These are phyloP conservation scores for Xylaria sp. DNA, from an alignment of 2,329 filamentous ascomycete species.

Conservation along the genomic window DNA sequence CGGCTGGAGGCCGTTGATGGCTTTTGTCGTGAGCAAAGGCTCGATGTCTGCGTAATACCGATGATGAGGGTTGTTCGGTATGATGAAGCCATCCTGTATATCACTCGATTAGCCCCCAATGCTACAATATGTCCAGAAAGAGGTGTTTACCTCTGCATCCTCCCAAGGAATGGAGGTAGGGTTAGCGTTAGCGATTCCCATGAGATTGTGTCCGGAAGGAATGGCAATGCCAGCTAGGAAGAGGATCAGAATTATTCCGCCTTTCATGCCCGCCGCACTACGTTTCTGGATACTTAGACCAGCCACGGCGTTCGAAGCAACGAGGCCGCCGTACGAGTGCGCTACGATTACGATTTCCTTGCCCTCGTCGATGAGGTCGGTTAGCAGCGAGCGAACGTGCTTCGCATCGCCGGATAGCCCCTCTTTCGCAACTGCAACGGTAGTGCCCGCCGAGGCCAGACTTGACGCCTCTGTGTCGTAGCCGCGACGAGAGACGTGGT, in stretches of 20 bases:
- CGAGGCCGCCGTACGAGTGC: conserved; percentile 36
- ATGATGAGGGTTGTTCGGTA: conserved; percentile 12
- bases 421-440: conserved; percentile 1
- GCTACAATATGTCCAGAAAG: background rate
- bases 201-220: conserved; percentile 6
- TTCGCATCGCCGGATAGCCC: conserved; percentile 23
- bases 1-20: conserved; percentile 10
- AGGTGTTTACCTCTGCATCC: background rate
- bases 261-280: conserved; percentile 27
- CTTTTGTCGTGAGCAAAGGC: conserved; percentile 21
- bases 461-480: conserved; percentile 16
- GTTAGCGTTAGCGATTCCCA: background rate
- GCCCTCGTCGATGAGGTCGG: conserved; percentile 12
- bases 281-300: conserved; percentile 35
- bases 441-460: conserved; percentile 20
- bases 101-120: background rate
- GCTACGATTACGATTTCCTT: conserved; percentile 32
- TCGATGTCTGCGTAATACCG: conserved; percentile 31
- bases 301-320: conserved; percentile 20
- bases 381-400: conserved; percentile 12
- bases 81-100: conserved; percentile 16
- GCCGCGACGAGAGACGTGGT: conserved; percentile 20
- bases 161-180: background rate
- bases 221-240: conserved; percentile 29
- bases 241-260: conserved; percentile 33